A percentile compares a stretch with the other conserved stretches of the same genome.
These are phyloP conservation scores for Russula earlei DNA, from an alignment of 768 basidiomycete species.

Conservation along the genomic window DNA sequence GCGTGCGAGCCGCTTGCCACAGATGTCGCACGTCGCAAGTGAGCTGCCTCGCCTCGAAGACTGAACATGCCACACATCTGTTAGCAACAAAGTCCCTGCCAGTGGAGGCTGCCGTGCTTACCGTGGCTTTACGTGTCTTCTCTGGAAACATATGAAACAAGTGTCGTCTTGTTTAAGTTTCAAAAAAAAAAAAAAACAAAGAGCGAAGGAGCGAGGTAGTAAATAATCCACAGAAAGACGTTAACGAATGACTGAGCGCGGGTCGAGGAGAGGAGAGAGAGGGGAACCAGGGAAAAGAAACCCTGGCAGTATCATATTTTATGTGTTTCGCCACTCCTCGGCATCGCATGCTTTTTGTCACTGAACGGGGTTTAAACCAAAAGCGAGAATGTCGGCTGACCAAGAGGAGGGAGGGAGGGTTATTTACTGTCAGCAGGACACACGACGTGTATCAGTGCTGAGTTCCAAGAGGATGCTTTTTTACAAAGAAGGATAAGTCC, in stretches of 20 bases:
- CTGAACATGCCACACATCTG: background rate
- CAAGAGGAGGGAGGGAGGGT: background rate
- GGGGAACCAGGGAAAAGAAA: background rate
- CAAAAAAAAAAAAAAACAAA: background rate
- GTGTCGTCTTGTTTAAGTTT: background rate
- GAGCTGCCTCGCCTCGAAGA: background rate
- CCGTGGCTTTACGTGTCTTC: background rate
- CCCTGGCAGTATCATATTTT: background rate
- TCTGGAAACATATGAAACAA: background rate
- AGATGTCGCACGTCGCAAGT: slow-evolving; percentile 14
- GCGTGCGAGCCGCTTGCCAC: slow-evolving; percentile 19
- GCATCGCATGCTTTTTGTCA: slow-evolving; percentile 1
- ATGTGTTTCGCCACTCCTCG: slow-evolving; percentile 2
- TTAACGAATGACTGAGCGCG: background rate
- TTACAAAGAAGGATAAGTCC: slow-evolving; percentile 2
- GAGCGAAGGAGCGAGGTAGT: background rate
- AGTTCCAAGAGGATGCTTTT: background rate
- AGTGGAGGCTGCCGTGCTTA: background rate
- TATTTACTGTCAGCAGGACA: background rate
- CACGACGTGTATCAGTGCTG: slow-evolving; percentile 6
- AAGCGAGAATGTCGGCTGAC: slow-evolving; percentile 3
- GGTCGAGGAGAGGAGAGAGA: background rate
- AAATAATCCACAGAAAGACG: background rate
- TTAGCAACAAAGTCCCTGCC: background rate
- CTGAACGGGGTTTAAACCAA: slow-evolving; percentile 3